A percentile compares a stretch with the other conserved stretches of the same genome.
Evolutionary conservation across 306 rosid species (phyloP).

Genomic region (Fragaria iinumae): DNA sequence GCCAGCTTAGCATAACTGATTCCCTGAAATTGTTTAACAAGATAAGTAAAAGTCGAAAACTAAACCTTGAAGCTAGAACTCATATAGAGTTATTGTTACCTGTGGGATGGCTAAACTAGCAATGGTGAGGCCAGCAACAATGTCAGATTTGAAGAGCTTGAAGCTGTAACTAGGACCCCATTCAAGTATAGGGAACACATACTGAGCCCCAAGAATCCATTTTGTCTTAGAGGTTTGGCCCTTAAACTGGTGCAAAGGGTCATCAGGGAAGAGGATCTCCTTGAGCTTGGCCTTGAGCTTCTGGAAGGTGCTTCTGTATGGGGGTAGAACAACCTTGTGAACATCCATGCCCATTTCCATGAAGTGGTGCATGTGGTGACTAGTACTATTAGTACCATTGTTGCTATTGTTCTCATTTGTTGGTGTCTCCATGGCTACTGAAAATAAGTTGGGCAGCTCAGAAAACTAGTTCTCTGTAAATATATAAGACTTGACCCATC

Average conservation of each 20-base stretch:
- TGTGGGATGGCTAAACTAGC: conserved; percentile 98
- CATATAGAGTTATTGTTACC: conserved; percentile 28
- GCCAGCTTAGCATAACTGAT: conserved; percentile 97
- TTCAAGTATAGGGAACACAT: conserved; percentile 80
- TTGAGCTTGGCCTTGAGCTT: conserved; percentile 61
- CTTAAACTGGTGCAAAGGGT: conserved; percentile 86
- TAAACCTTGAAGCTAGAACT: neutral
- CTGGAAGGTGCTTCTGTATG: conserved; percentile 43
- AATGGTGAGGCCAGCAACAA: conserved; percentile 92
- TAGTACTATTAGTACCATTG: conserved; percentile 1
- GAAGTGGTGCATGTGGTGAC: conserved; percentile 37
- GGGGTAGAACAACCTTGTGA: conserved; percentile 82
- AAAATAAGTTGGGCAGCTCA: neutral
- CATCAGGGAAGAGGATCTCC: conserved; percentile 93
- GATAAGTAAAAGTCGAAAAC: neutral
- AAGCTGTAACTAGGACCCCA: conserved; percentile 81
- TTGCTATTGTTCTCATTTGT: neutral
- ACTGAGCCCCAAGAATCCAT: conserved; percentile 66
- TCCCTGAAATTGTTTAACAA: conserved; percentile 44
- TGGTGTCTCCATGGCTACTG: conserved; percentile 20
- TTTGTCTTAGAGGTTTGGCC: conserved; percentile 53
- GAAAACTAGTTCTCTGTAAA: neutral
- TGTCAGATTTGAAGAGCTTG: conserved; percentile 77
- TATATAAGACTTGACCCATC: conserved; percentile 24
- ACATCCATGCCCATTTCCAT: conserved; percentile 50